Evolutionary conservation across 2,329 filamentous ascomycete species (phyloP).

Genomic region (Scedosporium apiospermum): DNA sequence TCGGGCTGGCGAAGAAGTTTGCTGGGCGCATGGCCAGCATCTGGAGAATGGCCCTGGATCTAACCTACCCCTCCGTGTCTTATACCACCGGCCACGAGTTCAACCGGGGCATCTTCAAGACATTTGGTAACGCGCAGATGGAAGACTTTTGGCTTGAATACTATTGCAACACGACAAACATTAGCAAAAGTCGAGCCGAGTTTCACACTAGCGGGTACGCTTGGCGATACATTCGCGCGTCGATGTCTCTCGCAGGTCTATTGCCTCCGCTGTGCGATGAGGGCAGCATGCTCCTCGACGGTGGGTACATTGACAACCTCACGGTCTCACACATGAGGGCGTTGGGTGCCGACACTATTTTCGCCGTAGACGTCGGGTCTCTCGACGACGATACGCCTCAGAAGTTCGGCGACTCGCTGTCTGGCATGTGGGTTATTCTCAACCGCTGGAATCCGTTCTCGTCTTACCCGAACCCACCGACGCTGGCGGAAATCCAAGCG

Average conservation of each 20-base stretch:
- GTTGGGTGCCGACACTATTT: slow-evolving; percentile 85
- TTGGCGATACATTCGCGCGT: slow-evolving; percentile 93
- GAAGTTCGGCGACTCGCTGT: slow-evolving; percentile 85
- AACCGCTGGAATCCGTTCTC: slow-evolving; percentile 98
- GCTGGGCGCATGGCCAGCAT: slow-evolving; percentile 97
- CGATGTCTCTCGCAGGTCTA: slow-evolving; percentile 90
- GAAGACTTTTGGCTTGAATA: slow-evolving; percentile 99
- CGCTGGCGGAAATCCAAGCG: slow-evolving; percentile 90
- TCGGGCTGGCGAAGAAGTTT: slow-evolving; percentile 94
- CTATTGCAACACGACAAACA: slow-evolving; percentile 99
- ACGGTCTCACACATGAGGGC: slow-evolving; percentile 97
- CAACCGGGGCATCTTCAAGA: slow-evolving; percentile 98
- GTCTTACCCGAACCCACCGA: slow-evolving; percentile 80
- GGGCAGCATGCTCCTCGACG: slow-evolving; percentile 91
- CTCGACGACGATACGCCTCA: slow-evolving; percentile 90
- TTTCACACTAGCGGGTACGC: slow-evolving; percentile 95
- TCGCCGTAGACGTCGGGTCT: slow-evolving; percentile 89
- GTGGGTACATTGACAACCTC: slow-evolving; percentile 93
- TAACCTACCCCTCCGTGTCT: slow-evolving; percentile 92
- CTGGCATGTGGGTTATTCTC: slow-evolving; percentile 86
- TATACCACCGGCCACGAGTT: slow-evolving; percentile 99
- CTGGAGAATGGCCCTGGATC: slow-evolving; percentile 93
- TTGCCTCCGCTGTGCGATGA: slow-evolving; percentile 93
- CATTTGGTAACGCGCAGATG: slow-evolving; percentile 92
- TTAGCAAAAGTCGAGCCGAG: slow-evolving; percentile 84